Conservation (phyloP, 345 rosid species). For the Arabis hirsuta region DNA sequence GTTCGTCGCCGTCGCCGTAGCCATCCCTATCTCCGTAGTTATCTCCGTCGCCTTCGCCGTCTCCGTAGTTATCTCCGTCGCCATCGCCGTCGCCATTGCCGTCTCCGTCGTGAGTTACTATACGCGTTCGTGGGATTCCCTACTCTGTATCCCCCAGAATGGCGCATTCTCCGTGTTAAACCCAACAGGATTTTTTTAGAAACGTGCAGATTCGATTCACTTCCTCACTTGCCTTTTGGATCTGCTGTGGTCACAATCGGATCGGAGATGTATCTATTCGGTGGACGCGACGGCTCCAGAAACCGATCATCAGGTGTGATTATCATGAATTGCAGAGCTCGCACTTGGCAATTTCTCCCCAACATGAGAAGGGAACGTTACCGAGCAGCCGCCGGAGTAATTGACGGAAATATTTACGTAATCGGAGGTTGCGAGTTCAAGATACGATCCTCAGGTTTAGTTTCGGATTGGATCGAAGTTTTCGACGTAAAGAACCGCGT, state of each 20-base stretch:
- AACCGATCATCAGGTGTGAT: background rate
- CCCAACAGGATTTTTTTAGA: background rate
- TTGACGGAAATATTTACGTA: conserved; percentile 17
- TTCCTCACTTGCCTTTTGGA: background rate
- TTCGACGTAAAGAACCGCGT: background rate
- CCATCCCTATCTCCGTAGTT: too few relatives aligned
- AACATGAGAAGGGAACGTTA: background rate
- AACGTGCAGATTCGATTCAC: background rate
- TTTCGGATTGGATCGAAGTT: background rate
- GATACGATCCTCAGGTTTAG: background rate
- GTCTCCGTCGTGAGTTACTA: too few relatives aligned
- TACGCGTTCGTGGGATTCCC: conserved; percentile 3
- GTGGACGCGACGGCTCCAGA: background rate
- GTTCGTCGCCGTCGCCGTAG: background rate
- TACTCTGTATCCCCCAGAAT: background rate
- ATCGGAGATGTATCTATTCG: background rate
- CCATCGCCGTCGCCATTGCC: too few relatives aligned
- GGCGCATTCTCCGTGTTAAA: background rate
- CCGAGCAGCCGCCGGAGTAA: conserved; percentile 4
- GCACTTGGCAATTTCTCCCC: too few relatives aligned
- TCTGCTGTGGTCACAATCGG: conserved; percentile 18
- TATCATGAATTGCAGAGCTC: conserved; percentile 6
- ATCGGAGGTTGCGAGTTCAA: background rate
- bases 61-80: too few relatives aligned
- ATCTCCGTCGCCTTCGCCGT: too few relatives aligned